Base-by-base conservation (phyloP, 306 rosid genomes). In the Cicer judaicum region DNA sequence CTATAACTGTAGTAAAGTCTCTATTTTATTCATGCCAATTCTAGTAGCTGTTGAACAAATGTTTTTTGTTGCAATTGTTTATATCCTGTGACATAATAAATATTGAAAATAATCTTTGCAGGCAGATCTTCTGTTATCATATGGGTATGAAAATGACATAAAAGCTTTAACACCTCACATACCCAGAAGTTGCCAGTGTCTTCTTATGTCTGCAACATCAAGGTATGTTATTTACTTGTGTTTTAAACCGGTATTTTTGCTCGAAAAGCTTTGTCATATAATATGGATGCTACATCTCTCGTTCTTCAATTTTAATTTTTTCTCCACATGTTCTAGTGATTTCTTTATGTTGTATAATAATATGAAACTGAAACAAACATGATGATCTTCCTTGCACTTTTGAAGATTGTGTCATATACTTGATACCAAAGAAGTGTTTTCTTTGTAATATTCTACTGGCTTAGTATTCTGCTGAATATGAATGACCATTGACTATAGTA, bases 91-190 rank as follows among this genome's bases (percentile, higher is more conserved):
- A 43, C 14, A 21, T 82, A 42, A 72, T 61, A 60, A 50, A 55
- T 71, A 53, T 76, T 16, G 40, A n/a, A 69, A 59, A 60, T 56
- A 56, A 75, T 84, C 57, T 61, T 90, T 82, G 59, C 95, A 92
- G 99, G 99, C 99, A 57, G 99, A 94, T 88, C 97, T 94, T 83
- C 82, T 94, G 43, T 76, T 94, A 79, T 94, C 99, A 68, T 90
- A 85, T 48, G 99, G 99, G 46, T 91, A 92, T 60, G 97, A 94
- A 85, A 83, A 85, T 70, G 99, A 94, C 74, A 84, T 94, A 80
- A 91, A 91, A 85, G 87, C 95, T 72, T 78, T 94, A 68, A 79
- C 92, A 62, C 84, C 93, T 78, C 93, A 94, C 24, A 61, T 90
- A 59, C 99, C 97, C 47, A 86, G 93, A 81, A 75, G 87, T 71